These are phyloP conservation scores for Macrolepiota dolichaula DNA, from an alignment of 768 basidiomycete species.

Conservation along the genomic window DNA sequence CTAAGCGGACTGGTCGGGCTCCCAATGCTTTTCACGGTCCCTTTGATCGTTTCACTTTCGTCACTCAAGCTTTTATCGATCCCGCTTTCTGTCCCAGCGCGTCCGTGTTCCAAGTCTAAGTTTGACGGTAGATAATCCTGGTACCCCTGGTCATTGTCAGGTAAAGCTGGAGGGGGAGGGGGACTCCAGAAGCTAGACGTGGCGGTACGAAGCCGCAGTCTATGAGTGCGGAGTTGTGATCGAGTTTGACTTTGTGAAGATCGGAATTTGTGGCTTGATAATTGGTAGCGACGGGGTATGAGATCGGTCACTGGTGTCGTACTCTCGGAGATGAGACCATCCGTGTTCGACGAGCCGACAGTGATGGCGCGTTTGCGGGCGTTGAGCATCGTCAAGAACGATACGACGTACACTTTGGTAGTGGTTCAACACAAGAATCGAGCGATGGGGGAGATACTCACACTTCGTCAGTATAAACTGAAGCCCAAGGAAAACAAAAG, in stretches of 20 bases:
- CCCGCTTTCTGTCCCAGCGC: not conserved
- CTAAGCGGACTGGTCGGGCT: not conserved
- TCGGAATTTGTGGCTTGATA: not conserved
- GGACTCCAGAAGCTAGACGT: slow-evolving; percentile 25
- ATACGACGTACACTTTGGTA: slow-evolving; percentile 42
- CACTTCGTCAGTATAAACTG: slow-evolving; percentile 43
- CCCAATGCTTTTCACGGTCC: not conserved
- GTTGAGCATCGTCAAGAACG: slow-evolving; percentile 44
- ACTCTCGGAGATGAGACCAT: not conserved
- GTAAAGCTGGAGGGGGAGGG: not conserved
- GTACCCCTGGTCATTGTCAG: slow-evolving; percentile 1
- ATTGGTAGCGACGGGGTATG: not conserved
- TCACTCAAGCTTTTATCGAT: slow-evolving; percentile 10
- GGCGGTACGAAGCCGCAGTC: not conserved
- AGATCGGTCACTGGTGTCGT: not conserved
- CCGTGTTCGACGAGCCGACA: not conserved
- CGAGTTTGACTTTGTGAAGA: not conserved
- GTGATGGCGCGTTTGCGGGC: slow-evolving; percentile 28
- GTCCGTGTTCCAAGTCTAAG: not conserved
- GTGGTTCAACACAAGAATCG: not conserved
- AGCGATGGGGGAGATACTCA: slow-evolving; percentile 18
- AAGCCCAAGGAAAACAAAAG: slow-evolving; percentile 39
- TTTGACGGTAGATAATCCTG: not conserved
- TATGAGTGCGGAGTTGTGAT: slow-evolving; percentile 10
- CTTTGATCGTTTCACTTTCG: slow-evolving; percentile 6